Evolutionary conservation across 352 stramenopile genomes (phyloP).

Genomic region (Thraustotheca clavata): DNA sequence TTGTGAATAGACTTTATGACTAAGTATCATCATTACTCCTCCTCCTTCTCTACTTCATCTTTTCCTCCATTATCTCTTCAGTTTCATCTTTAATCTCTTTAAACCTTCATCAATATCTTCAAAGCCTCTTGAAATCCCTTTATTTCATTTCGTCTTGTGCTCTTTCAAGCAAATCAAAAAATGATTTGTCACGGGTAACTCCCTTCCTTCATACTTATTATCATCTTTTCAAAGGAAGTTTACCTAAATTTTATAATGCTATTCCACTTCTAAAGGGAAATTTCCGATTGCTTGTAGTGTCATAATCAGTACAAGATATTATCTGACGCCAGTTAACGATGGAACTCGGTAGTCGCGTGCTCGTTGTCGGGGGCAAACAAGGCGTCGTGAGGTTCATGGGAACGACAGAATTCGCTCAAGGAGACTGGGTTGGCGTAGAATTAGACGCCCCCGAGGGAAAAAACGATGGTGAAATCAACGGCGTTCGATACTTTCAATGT

Average conservation of each 20-base stretch:
- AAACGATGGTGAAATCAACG: conserved; percentile 80
- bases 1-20: no score
- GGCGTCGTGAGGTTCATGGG: conserved; percentile 70
- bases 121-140: no score
- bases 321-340: conserved; percentile 31
- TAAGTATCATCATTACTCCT: no score
- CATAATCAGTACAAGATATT: not conserved
- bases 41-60: no score
- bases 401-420: conserved; percentile 63
- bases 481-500: conserved; percentile 72
- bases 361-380: conserved; percentile 54
- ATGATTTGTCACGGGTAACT: no score
- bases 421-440: conserved; percentile 78
- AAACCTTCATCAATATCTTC: no score
- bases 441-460: conserved; percentile 69
- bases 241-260: no score
- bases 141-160: not conserved
- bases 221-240: no score
- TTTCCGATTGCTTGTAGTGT: not conserved
- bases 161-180: not conserved
- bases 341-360: conserved; percentile 46
- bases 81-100: no score
- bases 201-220: no score
- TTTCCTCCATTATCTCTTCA: no score
- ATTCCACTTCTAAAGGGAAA: not conserved